Percentiles rank a stretch among this genome's conserved stretches.
Conservation (phyloP, 805 yeast species). For the Yamadazyma sp. region DNA sequence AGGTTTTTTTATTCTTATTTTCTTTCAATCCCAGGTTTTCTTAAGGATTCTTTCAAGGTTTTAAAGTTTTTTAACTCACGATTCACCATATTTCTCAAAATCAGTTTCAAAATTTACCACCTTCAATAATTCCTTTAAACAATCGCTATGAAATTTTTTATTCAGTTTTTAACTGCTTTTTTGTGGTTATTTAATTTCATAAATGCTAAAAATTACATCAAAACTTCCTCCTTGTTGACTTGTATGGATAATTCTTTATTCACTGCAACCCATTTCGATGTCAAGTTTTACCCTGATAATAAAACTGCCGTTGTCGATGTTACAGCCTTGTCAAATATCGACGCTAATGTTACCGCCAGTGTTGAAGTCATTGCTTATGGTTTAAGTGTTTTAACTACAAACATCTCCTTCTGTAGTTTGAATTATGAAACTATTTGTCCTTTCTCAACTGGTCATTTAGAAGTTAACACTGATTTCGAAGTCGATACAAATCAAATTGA, state of each 20-base stretch:
- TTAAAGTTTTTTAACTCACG: too few species aligned
- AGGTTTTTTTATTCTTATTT: too few species aligned
- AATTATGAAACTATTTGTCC: slow-evolving; percentile 65
- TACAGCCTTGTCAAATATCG: slow-evolving; percentile 74
- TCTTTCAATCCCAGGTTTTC: too few species aligned
- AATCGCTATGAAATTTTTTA: slow-evolving; percentile 8
- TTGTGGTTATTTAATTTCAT: slow-evolving; percentile 2
- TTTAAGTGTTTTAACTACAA: slow-evolving; percentile 52
- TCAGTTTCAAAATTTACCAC: too few species aligned
- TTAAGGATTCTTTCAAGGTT: too few species aligned
- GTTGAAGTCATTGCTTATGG: slow-evolving; percentile 79
- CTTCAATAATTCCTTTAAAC: too few species aligned
- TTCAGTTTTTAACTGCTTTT: slow-evolving; percentile 1
- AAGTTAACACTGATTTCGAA: slow-evolving; percentile 50
- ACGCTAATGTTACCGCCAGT: slow-evolving; percentile 66
- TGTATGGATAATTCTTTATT: slow-evolving; percentile 90
- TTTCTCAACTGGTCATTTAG: slow-evolving; percentile 81
- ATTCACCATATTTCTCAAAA: too few species aligned
- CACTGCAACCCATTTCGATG: slow-evolving; percentile 81
- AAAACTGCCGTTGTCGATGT: slow-evolving; percentile 61
- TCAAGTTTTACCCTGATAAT: slow-evolving; percentile 66
- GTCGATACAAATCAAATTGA: slow-evolving; percentile 41
- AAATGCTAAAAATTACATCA: slow-evolving; percentile 27
- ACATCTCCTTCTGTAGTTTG: slow-evolving; percentile 64
- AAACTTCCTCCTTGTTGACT: slow-evolving; percentile 72